Conservation (phyloP, 306 rosid genomes). For the Fagus sylvatica region DNA sequence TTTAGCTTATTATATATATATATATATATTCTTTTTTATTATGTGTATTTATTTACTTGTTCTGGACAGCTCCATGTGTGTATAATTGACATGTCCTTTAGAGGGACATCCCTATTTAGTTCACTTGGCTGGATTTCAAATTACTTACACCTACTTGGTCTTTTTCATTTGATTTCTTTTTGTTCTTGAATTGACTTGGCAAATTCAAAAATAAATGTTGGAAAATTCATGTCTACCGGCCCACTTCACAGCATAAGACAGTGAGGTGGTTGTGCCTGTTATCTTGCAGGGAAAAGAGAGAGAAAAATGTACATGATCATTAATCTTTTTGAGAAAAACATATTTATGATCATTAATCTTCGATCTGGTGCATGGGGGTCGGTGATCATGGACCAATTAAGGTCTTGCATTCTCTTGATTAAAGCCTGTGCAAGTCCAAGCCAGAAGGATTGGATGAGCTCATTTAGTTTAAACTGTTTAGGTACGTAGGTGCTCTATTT, state of each 20-base stretch:
- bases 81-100: conserved; percentile 39
- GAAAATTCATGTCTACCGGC: background rate
- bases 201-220: background rate
- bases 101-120: conserved; percentile 35
- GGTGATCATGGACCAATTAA: too few relatives aligned
- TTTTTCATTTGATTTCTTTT: conserved; percentile 9
- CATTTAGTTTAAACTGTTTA: too few relatives aligned
- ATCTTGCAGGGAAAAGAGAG: background rate
- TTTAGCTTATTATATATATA: background rate
- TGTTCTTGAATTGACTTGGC: background rate
- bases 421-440: too few relatives aligned
- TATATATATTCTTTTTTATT: too few relatives aligned
- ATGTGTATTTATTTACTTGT: background rate
- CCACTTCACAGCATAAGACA: background rate
- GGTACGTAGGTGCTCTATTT: too few relatives aligned
- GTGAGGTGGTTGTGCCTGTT: background rate
- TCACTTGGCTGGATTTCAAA: conserved; percentile 29
- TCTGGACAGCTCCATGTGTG: conserved; percentile 67
- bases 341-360: too few relatives aligned
- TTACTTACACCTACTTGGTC: conserved; percentile 20
- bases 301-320: too few relatives aligned
- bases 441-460: too few relatives aligned
- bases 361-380: too few relatives aligned
- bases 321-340: too few relatives aligned
- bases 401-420: too few relatives aligned